Evolutionary conservation across 768 basidiomycete species (phyloP).

Genomic region (Fomitopsis pulvina): DNA sequence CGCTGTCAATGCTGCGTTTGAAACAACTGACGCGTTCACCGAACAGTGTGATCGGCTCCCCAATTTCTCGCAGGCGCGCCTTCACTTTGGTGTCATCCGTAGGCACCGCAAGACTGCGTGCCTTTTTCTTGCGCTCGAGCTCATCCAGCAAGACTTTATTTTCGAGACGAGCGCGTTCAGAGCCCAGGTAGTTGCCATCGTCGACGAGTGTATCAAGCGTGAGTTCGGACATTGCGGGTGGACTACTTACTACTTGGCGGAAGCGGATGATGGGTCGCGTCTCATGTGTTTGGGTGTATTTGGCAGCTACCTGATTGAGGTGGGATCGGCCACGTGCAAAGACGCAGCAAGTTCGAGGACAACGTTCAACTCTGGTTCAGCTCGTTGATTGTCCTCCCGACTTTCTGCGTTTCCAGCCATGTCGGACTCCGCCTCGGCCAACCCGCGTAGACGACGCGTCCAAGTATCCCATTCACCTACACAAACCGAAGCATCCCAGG

Average conservation of each 20-base stretch:
- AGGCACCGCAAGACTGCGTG: constrained; percentile 88
- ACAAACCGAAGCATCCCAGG: constrained; percentile 1
- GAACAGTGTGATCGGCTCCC: constrained; percentile 95
- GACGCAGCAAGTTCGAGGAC: not conserved
- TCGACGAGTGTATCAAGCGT: constrained; percentile 72
- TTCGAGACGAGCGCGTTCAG: constrained; percentile 70
- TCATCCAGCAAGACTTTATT: constrained; percentile 89
- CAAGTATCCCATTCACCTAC: constrained; percentile 3
- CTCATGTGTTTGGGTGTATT: constrained; percentile 1
- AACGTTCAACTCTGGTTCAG: not conserved
- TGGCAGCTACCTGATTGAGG: constrained; percentile 3
- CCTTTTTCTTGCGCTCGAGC: constrained; percentile 96
- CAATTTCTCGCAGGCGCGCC: constrained; percentile 83
- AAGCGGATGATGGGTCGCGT: too few species aligned
- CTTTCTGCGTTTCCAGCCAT: constrained; percentile 7
- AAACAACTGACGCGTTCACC: constrained; percentile 86
- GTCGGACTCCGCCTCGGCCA: constrained; percentile 13
- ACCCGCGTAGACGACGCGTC: constrained; percentile 4
- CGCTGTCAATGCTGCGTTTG: constrained; percentile 4
- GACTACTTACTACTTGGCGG: too few species aligned
- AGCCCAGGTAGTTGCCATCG: constrained; percentile 69
- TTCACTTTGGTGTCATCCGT: constrained; percentile 95
- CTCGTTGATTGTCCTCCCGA: not conserved
- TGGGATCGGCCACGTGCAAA: not conserved
- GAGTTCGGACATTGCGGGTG: constrained; percentile 55